phyloP scores from a whole-genome alignment of 148 eudicot species.

The Rhododendron ferrugineum region DNA sequence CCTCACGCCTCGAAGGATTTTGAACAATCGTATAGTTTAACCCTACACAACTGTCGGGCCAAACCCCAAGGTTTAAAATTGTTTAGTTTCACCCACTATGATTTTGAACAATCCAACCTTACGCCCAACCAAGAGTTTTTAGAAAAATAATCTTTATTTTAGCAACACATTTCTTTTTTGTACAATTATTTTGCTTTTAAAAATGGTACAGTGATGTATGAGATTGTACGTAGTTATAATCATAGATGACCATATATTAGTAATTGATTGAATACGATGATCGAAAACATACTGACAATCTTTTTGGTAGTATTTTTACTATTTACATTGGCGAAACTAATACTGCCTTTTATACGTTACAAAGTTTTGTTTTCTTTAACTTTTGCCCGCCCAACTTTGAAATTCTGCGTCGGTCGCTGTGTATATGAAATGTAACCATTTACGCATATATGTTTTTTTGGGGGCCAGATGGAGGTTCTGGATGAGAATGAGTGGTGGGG shows the following conservation, averaged over 20 bases:
- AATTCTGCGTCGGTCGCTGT: neutral
- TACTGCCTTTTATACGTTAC: neutral
- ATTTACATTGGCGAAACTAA: neutral
- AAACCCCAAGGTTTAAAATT: too few relatives aligned
- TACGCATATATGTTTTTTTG: neutral
- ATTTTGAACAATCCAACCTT: neutral
- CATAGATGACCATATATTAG: neutral
- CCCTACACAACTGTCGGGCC: neutral
- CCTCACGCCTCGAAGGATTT: neutral
- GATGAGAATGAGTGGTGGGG: slow-evolving; percentile 78
- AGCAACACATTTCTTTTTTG: neutral
- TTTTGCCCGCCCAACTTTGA: neutral
- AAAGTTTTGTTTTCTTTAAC: neutral
- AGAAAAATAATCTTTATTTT: too few relatives aligned
- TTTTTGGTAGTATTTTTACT: neutral
- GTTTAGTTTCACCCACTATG: too few relatives aligned
- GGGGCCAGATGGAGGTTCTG: slow-evolving; percentile 62
- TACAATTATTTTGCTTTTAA: neutral
- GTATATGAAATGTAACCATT: neutral
- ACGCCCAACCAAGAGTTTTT: neutral
- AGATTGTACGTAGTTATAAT: neutral
- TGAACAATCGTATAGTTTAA: neutral
- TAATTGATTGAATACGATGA: neutral
- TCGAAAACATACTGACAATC: neutral
- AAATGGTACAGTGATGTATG: neutral